Base-by-base conservation (phyloP, 2,329 filamentous ascomycete genomes). In the Ambrosiella beaveri region DNA sequence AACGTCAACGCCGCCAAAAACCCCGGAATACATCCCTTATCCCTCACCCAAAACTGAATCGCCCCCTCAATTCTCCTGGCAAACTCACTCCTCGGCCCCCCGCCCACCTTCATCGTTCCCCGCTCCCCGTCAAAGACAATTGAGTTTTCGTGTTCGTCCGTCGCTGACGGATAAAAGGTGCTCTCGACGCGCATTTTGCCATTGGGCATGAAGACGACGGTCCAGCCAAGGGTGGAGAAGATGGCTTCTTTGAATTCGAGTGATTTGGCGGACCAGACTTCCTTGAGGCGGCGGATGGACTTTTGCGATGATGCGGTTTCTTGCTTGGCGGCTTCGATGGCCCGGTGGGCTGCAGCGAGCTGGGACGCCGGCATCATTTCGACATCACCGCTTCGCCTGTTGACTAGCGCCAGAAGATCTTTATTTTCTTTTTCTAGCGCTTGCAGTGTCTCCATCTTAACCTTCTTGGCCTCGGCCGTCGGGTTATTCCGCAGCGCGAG, bases 81-180 rank as follows among this genome's bases (percentile, higher is more conserved):
- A 70, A 98, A 98, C 11, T 81, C 77, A 66, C 88, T 94, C 66
- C 86, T 80, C 1, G 89, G 87, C 0, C 93, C 93, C 1, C 93
- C 93, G 39, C 85, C 87, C 59, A 98, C 86, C 76, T 98, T 98
- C 93, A 98, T 98, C 0, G 90, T 96, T 7, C 91, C 93, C 59
- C 86, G 83, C 71, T 96, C 89, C 56, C 89, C 89, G 69, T 95
- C 89, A 68, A 96, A 96, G 0, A 95, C 81, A 61, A 85, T 84
- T 59, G 78, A 81, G 64, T 84, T 84, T 68, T 85, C 82, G 67
- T 88, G 81, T 66, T 86, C 82, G 58, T 86, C 81, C 67, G 68
- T 80, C 71, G 61, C 70, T 1, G 80, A 83, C 0, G 89, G 85
- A 67, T 86, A 86, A 67, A 91, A 94, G 63, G 91, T 85, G 61